Evolutionary conservation across 1,284 basidiomycete genomes (phyloP), one percentile per base, ranked within the genome.

Genomic region (Polyporus tsugae): DNA sequence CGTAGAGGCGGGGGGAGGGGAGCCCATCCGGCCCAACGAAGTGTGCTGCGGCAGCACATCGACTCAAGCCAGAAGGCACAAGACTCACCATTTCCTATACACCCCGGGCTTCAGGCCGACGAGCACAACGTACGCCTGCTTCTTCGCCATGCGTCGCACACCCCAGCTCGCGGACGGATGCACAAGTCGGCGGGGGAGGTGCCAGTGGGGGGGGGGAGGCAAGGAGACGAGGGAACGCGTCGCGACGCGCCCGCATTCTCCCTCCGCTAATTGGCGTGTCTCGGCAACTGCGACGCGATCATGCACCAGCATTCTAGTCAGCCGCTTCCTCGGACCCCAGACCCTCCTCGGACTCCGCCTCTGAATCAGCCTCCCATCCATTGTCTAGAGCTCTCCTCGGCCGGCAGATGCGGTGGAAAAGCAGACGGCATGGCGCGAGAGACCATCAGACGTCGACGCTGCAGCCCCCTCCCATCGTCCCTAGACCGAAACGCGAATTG

Each of bases 41-140:
- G 41, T 17, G 58, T 64, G 65, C 63, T 65, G 68, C 66, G 44
- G 66, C 9, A 62, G 17, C 36, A 10, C 46, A 33, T 7, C 11
- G 33, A 53, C 22, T 29, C 29, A 29, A 29, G 29, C 38, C 13
- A 53, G 35, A 46, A 25, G 57, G 19, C 55, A 2, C 6, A 44
- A 25, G 49, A 82, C 82, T 75, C 73, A 86, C 86, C 86, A 88
- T 41, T 74, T 77, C 5, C 74, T 67, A 70, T 83, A 88, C 39
- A 88, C 78, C 1, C 87, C 86, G 6, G 83, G 81, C 19, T 77
- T 64, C 19, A 66, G 82, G 49, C 88, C 87, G 15, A 80, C 78
- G 17, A 77, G 81, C 11, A 89, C 86, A 35, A 82, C 81, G 63
- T 88, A 85, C 75, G 81, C 87, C 62, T 80, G 79, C 39, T 76